A percentile compares a stretch with the other conserved stretches of the same genome.
Conservation (phyloP, 2,329 filamentous ascomycete species). For the Ascochyta lentis region DNA sequence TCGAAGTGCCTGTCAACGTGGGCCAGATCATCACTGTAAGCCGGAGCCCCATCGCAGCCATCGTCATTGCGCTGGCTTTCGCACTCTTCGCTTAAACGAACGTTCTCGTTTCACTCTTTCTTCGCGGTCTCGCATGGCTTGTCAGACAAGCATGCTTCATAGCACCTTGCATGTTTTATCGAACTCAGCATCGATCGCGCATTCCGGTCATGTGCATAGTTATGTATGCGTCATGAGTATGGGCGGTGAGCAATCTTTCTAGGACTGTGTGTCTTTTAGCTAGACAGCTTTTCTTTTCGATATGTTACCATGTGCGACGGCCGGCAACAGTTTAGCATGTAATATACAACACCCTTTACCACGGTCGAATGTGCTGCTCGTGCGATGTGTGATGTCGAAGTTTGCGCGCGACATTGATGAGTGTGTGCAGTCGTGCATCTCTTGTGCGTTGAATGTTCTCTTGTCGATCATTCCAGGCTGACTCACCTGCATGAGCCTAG, state of each 20-base stretch:
- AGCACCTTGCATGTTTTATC: constrained; percentile 24
- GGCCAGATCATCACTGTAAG: constrained; percentile 30
- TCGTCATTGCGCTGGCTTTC: constrained; percentile 36
- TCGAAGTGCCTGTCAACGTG: constrained; percentile 32
- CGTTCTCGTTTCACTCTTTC: neutral
- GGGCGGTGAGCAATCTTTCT: constrained; percentile 28
- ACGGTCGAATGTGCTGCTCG: constrained; percentile 14
- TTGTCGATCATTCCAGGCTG: neutral
- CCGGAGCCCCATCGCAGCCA: constrained; percentile 35
- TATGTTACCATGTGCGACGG: constrained; percentile 40
- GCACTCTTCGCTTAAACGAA: constrained; percentile 33
- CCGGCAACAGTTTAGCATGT: constrained; percentile 32
- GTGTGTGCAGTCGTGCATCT: neutral
- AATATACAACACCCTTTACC: constrained; percentile 33
- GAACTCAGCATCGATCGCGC: constrained; percentile 26
- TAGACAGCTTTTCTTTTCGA: constrained; percentile 34
- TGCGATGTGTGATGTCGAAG: neutral
- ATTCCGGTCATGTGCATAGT: constrained; percentile 26
- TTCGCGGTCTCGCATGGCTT: constrained; percentile 2
- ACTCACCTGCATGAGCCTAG: constrained; percentile 1
- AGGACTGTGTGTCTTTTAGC: constrained; percentile 31
- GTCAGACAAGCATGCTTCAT: constrained; percentile 19
- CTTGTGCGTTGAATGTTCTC: neutral
- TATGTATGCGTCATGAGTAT: constrained; percentile 23
- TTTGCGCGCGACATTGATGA: neutral